Evolutionary conservation across 176 grass and related monocot genomes (phyloP).

Genomic region (Triticum monococcum): DNA sequence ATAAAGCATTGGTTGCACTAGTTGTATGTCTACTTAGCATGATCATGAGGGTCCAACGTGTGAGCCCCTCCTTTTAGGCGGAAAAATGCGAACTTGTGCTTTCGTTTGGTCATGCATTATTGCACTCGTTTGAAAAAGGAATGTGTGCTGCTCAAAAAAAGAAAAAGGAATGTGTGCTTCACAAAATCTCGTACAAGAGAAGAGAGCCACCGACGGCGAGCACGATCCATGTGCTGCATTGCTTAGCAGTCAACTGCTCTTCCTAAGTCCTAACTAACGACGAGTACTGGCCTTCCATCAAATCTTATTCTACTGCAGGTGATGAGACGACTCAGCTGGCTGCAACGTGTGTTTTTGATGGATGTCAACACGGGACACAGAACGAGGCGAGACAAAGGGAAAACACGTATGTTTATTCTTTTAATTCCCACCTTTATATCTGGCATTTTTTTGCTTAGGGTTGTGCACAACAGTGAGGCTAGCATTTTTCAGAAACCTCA

Average conservation of each 20-base stretch:
- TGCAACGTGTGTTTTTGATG: neutral
- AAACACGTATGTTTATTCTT: no score
- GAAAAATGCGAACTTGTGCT: no score
- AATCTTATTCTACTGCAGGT: neutral
- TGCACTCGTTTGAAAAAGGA: neutral
- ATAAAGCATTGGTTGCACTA: neutral
- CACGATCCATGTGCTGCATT: neutral
- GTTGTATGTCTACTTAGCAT: no score
- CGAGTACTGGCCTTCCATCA: neutral
- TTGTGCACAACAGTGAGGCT: no score
- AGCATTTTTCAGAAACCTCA: no score
- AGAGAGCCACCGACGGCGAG: neutral
- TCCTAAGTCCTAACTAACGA: neutral
- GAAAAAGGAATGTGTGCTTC: neutral
- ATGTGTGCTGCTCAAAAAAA: neutral
- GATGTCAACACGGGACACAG: neutral
- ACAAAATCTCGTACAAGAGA: neutral
- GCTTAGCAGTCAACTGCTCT: neutral
- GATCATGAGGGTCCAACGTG: no score
- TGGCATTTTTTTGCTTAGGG: no score
- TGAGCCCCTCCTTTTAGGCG: neutral
- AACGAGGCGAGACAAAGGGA: no score
- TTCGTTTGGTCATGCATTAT: neutral
- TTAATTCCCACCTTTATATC: no score
- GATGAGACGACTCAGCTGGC: neutral